phyloP scores from a whole-genome alignment of 257 asterid genomes.

The Gentiana macrophylla region DNA sequence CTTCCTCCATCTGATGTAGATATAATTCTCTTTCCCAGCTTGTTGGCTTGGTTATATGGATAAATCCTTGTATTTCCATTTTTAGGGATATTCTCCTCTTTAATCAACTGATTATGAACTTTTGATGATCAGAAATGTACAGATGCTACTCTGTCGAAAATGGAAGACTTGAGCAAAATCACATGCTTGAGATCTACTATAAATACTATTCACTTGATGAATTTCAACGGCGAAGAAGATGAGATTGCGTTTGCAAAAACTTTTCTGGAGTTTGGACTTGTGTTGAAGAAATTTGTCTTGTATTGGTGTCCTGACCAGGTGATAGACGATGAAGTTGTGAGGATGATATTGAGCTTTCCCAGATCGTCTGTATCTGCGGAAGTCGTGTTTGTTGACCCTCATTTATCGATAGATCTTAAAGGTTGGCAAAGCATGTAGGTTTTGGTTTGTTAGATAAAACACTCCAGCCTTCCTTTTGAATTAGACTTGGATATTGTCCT shows the following conservation, averaged over 20 bases:
- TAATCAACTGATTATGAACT: background rate
- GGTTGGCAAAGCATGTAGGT: too few species aligned
- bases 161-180: background rate
- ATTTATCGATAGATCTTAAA: too few species aligned
- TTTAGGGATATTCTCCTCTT: too few species aligned
- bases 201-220: background rate
- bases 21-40: too few species aligned
- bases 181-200: conserved; percentile 5
- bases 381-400: background rate
- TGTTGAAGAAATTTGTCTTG: conserved; percentile 1
- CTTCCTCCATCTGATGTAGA: too few species aligned
- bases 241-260: conserved; percentile 9
- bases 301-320: background rate
- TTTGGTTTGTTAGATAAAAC: too few species aligned
- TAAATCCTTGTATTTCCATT: too few species aligned
- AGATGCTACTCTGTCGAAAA: background rate
- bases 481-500: too few species aligned
- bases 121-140: background rate
- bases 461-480: too few species aligned
- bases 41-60: too few species aligned
- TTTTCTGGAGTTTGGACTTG: conserved; percentile 2
- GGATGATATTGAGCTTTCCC: background rate
- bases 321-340: background rate
- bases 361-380: background rate
- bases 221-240: background rate